Percentiles rank a stretch among this genome's conserved stretches.
phyloP scores from a whole-genome alignment of 805 yeast species.

The Yarrowia deformans region DNA sequence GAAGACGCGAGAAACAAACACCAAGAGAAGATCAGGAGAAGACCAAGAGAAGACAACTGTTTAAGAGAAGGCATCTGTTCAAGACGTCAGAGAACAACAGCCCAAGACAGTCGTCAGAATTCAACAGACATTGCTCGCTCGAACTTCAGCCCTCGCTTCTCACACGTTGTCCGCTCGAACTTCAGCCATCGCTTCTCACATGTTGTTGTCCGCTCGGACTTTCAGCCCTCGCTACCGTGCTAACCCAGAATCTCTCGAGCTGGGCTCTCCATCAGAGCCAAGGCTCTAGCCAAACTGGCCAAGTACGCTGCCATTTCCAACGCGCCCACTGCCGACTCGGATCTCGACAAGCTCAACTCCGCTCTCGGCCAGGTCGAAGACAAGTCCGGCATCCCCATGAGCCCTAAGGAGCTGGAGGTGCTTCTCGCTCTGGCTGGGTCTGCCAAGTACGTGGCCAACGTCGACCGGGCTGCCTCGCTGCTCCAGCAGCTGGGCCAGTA shows the following conservation, averaged over 20 bases:
- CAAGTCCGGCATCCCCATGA: conserved; percentile 44
- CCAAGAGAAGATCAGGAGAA: no score
- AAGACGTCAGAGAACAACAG: no score
- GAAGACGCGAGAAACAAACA: no score
- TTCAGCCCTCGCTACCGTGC: not conserved
- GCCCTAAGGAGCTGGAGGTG: conserved; percentile 57
- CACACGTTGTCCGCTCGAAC: no score
- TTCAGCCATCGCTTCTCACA: no score
- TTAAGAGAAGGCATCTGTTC: no score
- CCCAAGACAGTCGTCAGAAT: no score
- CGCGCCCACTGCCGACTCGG: conserved; percentile 41
- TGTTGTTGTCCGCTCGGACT: not conserved
- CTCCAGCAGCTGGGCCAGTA: conserved; percentile 57
- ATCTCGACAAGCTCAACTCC: conserved; percentile 43
- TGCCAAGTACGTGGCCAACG: conserved; percentile 51
- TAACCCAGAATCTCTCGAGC: conserved; percentile 50
- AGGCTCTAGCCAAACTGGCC: conserved; percentile 53
- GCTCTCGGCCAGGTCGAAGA: conserved; percentile 47
- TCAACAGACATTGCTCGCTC: no score
- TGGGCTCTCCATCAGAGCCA: conserved; percentile 49
- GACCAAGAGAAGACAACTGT: no score
- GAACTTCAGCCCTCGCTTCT: not conserved
- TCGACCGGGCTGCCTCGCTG: conserved; percentile 55
- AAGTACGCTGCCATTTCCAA: conserved; percentile 46
- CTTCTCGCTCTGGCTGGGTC: conserved; percentile 63